phyloP scores from a whole-genome alignment of 805 yeast species.

The Yamadazyma phyllophila region DNA sequence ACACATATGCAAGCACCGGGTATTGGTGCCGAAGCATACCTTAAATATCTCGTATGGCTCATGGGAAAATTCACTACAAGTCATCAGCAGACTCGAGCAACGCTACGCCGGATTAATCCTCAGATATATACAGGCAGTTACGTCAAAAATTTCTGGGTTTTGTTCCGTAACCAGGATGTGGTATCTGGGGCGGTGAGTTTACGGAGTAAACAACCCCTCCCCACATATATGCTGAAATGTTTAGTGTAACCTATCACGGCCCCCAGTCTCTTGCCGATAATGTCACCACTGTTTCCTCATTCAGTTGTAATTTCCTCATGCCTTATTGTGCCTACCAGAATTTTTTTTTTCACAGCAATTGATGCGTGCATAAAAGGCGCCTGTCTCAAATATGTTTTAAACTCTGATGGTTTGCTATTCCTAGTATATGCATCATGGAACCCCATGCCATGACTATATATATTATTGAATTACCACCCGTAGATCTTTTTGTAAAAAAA shows the following conservation, averaged over 20 bases:
- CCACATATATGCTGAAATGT: background rate
- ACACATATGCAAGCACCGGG: too few species aligned
- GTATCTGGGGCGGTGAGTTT: background rate
- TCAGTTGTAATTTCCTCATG: background rate
- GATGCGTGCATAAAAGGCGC: background rate
- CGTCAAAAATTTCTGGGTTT: background rate
- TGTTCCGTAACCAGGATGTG: background rate
- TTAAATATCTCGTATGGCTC: background rate
- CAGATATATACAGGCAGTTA: background rate
- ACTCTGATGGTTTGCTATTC: conserved; percentile 4
- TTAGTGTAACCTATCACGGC: background rate
- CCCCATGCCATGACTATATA: background rate
- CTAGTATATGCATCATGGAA: background rate
- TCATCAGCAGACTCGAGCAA: background rate
- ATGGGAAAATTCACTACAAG: background rate
- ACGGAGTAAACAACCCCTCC: background rate
- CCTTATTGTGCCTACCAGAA: background rate
- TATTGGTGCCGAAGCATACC: too few species aligned
- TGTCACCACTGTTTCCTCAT: background rate
- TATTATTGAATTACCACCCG: background rate
- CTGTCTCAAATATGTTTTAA: background rate
- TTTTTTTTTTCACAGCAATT: conserved; percentile 4
- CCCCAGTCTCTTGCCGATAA: background rate
- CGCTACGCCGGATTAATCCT: background rate
- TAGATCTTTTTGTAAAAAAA: background rate